Evolutionary conservation across 2,329 filamentous ascomycete species (phyloP).

Genomic region (Fusarium begoniae): DNA sequence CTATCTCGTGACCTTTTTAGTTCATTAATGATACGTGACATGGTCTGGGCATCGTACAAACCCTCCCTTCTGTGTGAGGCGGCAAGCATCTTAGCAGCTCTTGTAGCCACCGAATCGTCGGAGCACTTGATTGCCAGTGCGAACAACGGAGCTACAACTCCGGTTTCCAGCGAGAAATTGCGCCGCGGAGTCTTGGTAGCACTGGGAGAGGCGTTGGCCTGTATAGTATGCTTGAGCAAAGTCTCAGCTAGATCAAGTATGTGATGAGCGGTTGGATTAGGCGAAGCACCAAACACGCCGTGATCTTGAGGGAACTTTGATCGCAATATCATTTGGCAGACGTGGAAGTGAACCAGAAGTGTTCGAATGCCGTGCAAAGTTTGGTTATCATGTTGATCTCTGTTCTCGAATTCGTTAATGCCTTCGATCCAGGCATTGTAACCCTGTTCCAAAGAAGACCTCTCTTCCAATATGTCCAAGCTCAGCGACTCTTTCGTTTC

Average conservation of each 20-base stretch:
- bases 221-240: not conserved
- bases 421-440: constrained; percentile 1
- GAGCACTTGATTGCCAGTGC: constrained; percentile 30
- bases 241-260: constrained; percentile 8
- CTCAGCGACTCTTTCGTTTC: not conserved
- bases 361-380: not conserved
- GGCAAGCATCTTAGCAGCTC: constrained; percentile 13
- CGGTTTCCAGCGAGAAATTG: constrained; percentile 29
- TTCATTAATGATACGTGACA: constrained; percentile 4
- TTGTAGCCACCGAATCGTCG: constrained; percentile 4
- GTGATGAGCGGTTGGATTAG: constrained; percentile 5
- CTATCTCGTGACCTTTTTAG: not conserved
- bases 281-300: constrained; percentile 5
- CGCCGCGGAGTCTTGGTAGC: constrained; percentile 14
- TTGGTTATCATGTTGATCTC: not conserved
- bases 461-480: constrained; percentile 4
- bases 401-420: not conserved
- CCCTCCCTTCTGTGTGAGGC: constrained; percentile 22
- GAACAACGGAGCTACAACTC: constrained; percentile 26
- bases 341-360: constrained; percentile 13
- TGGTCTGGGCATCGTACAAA: constrained; percentile 21
- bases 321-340: constrained; percentile 15
- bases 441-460: not conserved
- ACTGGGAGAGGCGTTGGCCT: not conserved
- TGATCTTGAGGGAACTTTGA: constrained; percentile 15